Evolutionary conservation across 768 basidiomycete genomes (phyloP), one percentile per base, ranked within the genome.

Genomic region (Psilocybe sp.): DNA sequence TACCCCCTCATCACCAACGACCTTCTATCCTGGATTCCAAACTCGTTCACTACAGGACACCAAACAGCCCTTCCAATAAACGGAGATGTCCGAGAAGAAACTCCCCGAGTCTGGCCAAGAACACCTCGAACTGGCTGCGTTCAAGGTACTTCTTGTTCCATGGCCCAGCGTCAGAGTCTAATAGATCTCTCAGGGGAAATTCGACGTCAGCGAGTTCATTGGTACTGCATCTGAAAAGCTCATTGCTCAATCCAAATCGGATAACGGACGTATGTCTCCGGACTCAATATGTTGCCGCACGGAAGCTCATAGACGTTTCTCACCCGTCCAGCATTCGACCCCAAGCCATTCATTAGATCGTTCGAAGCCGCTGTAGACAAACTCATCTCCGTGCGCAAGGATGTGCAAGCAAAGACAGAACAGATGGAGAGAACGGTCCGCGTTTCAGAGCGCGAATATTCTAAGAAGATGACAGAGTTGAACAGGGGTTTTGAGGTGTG

Each of bases 401-500:
- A 97, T 69, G 91, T 98, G 6, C 93, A 98, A 54, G 72, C 82
- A 18, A 87, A 87, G 68, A 95, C 92, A 0, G 89, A 93, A 65
- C 86, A 89, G 61, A 86, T 96, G 75, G 96, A 98, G 73, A 90
- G 89, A 72, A 86, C 84, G 57, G 95, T 98, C 12, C 75, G 87
- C 40, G 78, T 87, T 0, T 85, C 93, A 2, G 96, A 98, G 68
- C 71, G 93, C 54, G 94, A 97, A 58, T 99, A 98, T 68, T 89
- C 92, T 2, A 91, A 87, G 73, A 90, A 91, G 66, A 89, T 98
- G 80, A 74, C 78, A n/a, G 95, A 98, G 48, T 75, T 98, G 18
- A 93, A 93, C 64, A 84, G 83, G 44, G 92, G 92, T 1, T 98
- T 98, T 59, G 95, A 99, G 75, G 95, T 93, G 61, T 42, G 81